Conservation (phyloP, 768 basidiomycete species). For the Macrolepiota dolichaula region DNA sequence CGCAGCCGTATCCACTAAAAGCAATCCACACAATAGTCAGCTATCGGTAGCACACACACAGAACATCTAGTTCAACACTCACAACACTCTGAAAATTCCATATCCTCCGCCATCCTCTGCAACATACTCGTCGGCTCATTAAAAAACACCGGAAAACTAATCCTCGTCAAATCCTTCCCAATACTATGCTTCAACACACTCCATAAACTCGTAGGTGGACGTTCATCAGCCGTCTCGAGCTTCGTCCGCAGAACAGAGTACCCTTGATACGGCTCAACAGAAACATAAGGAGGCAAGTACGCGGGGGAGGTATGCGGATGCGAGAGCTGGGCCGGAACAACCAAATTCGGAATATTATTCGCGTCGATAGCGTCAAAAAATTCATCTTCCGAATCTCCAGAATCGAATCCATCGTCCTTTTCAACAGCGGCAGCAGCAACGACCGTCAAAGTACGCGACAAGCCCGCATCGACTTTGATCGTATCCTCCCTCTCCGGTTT, state of each 20-base stretch:
- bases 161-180: conserved; percentile 95
- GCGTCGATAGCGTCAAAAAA: conserved; percentile 97
- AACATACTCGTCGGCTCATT: conserved; percentile 97
- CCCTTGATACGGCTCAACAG: conserved; percentile 51
- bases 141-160: conserved; percentile 91
- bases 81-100: conserved; percentile 95
- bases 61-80: no score
- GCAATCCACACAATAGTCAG: no score
- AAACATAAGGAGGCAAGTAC: conserved; percentile 14
- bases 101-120: conserved; percentile 97
- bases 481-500: conserved; percentile 14
- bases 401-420: conserved; percentile 32
- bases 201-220: conserved; percentile 91
- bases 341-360: conserved; percentile 71
- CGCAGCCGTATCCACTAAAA: conserved; percentile 81
- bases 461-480: background rate
- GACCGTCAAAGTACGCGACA: conserved; percentile 10
- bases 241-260: conserved; percentile 61
- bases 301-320: conserved; percentile 36
- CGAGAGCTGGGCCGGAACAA: conserved; percentile 59
- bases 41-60: no score
- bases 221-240: conserved; percentile 62
- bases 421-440: conserved; percentile 14
- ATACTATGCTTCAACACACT: conserved; percentile 92
- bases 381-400: conserved; percentile 83